Evolutionary conservation across 495 filamentous ascomycete species (phyloP).

Genomic region (Lasiosphaeris hirsuta): DNA sequence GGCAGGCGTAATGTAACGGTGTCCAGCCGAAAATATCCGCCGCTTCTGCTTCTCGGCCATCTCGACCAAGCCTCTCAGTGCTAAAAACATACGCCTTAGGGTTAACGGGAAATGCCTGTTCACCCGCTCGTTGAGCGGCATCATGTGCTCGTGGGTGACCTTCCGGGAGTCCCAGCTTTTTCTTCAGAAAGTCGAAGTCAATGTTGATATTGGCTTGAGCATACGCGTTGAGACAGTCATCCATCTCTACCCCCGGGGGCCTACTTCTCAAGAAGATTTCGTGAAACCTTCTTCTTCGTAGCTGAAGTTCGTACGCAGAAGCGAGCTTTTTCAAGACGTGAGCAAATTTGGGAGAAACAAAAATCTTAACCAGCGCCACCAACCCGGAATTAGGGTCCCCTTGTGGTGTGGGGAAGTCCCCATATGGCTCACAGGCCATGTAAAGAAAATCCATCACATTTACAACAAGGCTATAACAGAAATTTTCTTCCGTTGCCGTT

Average conservation of each 20-base stretch:
- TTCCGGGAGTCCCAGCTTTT: background rate
- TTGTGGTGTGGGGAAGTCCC: background rate
- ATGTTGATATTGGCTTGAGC: background rate
- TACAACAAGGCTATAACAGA: background rate
- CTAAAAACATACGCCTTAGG: too few relatives aligned
- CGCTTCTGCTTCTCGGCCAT: background rate
- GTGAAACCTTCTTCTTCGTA: background rate
- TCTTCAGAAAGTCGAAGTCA: background rate
- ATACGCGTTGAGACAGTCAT: background rate
- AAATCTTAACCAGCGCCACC: background rate
- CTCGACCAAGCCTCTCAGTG: background rate
- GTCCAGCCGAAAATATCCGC: conserved; percentile 1
- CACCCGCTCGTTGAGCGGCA: background rate
- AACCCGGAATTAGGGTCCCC: background rate
- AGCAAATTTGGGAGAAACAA: background rate
- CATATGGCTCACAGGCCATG: background rate
- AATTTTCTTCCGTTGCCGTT: background rate
- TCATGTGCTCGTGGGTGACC: background rate
- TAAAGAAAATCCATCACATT: background rate
- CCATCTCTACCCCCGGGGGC: background rate
- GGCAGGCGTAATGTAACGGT: too few relatives aligned
- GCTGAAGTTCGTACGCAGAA: background rate
- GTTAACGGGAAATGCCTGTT: too few relatives aligned
- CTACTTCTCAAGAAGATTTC: too few relatives aligned
- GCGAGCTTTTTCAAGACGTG: too few relatives aligned